phyloP scores from a whole-genome alignment of 2,329 filamentous ascomycete species.

The Sclerotinia glacialis region DNA sequence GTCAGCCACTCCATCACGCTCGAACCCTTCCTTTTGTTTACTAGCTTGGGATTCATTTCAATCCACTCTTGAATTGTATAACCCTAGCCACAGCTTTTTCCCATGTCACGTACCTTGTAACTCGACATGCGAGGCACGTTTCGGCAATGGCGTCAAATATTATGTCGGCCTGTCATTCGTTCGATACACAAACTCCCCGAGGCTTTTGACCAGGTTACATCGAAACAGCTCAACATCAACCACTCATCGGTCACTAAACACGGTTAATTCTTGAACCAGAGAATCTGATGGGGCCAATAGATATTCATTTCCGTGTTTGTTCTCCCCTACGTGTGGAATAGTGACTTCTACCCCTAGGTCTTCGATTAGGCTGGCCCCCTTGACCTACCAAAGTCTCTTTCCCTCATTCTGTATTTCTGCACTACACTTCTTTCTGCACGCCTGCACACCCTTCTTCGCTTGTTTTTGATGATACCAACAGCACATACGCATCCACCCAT shows the following conservation, averaged over 20 bases:
- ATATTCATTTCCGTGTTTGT: conserved; percentile 6
- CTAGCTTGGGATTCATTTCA: neutral
- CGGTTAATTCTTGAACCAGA: neutral
- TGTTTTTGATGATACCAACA: conserved; percentile 22
- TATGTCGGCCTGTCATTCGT: conserved; percentile 20
- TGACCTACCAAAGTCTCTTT: conserved; percentile 10
- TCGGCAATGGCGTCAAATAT: conserved; percentile 25
- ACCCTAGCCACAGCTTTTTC: conserved; percentile 1
- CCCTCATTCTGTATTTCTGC: conserved; percentile 15
- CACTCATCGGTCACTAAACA: neutral
- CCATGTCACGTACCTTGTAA: conserved; percentile 17
- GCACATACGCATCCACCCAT: conserved; percentile 17
- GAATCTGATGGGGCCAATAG: conserved; percentile 2
- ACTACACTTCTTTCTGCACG: conserved; percentile 18
- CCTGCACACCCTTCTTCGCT: conserved; percentile 10
- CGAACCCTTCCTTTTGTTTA: conserved; percentile 2
- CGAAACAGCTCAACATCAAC: conserved; percentile 4
- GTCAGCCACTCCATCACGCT: conserved; percentile 13
- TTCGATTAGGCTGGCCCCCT: conserved; percentile 9
- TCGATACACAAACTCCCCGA: conserved; percentile 16
- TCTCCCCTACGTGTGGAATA: neutral
- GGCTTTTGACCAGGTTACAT: conserved; percentile 13
- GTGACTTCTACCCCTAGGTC: conserved; percentile 7
- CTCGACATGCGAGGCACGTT: conserved; percentile 21
- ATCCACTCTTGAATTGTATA: conserved; percentile 15